Percentiles rank a stretch among this genome's conserved stretches.
These are phyloP conservation scores for Neckera pumila DNA, from an alignment of 225 moss, liverwort and hornwort species.

Conservation along the genomic window DNA sequence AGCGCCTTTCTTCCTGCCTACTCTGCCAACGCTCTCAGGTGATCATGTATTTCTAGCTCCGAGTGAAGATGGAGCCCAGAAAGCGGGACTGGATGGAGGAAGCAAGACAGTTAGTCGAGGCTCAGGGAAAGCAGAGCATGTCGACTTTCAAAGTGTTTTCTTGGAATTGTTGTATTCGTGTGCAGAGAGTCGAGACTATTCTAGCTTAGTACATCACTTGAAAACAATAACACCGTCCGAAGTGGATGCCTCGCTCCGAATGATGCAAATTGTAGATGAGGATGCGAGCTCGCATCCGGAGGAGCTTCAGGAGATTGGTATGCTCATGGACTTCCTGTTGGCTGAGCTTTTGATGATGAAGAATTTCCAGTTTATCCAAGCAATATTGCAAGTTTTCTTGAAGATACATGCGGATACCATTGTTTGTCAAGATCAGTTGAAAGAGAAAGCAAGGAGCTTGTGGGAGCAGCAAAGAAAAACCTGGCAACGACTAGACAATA, in stretches of 20 bases:
- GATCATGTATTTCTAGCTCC: slow-evolving; percentile 50
- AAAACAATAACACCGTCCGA: slow-evolving; percentile 67
- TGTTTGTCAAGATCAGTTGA: slow-evolving; percentile 32
- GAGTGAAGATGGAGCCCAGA: slow-evolving; percentile 1
- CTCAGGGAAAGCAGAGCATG: slow-evolving; percentile 20
- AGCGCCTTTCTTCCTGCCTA: slow-evolving; percentile 88
- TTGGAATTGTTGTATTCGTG: slow-evolving; percentile 46
- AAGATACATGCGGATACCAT: slow-evolving; percentile 87
- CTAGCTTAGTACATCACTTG: slow-evolving; percentile 45
- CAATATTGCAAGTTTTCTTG: slow-evolving; percentile 67
- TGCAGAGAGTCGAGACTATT: slow-evolving; percentile 47
- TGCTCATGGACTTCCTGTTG: slow-evolving; percentile 76
- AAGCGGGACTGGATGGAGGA: not conserved
- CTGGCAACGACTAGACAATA: slow-evolving; percentile 76
- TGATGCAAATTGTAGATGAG: slow-evolving; percentile 78
- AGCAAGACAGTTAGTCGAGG: slow-evolving; percentile 27
- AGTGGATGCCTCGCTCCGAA: slow-evolving; percentile 74
- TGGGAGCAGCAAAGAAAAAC: slow-evolving; percentile 55
- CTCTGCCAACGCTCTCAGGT: slow-evolving; percentile 61
- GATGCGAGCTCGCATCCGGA: slow-evolving; percentile 22
- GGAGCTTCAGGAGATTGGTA: slow-evolving; percentile 59
- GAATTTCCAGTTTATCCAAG: slow-evolving; percentile 90
- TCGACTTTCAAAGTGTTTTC: slow-evolving; percentile 55
- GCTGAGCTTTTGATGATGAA: slow-evolving; percentile 58
- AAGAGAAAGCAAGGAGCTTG: slow-evolving; percentile 66